Percentiles rank a stretch among this genome's conserved stretches.
Conservation (phyloP, 306 rosid species). For the Glycyrrhiza uralensis region DNA sequence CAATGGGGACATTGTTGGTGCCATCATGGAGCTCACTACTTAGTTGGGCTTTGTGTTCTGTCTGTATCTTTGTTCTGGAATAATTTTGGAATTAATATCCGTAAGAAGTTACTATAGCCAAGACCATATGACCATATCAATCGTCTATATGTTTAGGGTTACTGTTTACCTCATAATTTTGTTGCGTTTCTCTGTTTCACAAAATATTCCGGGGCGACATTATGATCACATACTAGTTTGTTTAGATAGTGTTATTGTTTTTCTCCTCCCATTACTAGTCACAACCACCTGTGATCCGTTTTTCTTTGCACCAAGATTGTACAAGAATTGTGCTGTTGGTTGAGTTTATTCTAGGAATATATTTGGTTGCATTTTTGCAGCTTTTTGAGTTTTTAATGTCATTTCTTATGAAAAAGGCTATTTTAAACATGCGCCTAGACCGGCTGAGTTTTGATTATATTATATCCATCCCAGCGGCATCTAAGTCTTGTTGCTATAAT, state of each 20-base stretch:
- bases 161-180: slow-evolving; percentile 22
- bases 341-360: not conserved
- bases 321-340: not conserved
- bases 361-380: not conserved
- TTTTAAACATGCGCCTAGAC: not conserved
- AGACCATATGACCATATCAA: slow-evolving; percentile 17
- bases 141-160: slow-evolving; percentile 30
- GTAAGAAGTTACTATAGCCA: slow-evolving; percentile 23
- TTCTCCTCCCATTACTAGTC: not conserved
- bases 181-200: slow-evolving; percentile 4
- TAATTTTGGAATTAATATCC: slow-evolving; percentile 4
- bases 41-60: slow-evolving; percentile 23
- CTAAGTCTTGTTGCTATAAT: too few relatives aligned
- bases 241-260: not conserved
- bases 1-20: slow-evolving; percentile 81
- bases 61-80: slow-evolving; percentile 6
- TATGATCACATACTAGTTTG: not conserved
- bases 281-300: not conserved
- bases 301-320: not conserved
- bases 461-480: too few relatives aligned
- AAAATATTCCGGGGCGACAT: not conserved
- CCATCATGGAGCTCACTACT: slow-evolving; percentile 91
- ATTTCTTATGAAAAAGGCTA: not conserved
- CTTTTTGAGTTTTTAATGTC: not conserved
- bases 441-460: not conserved